A percentile compares a stretch with the other conserved stretches of the same genome.
phyloP scores from a whole-genome alignment of 345 rosid genomes.

The Diplotaxis tenuifolia region DNA sequence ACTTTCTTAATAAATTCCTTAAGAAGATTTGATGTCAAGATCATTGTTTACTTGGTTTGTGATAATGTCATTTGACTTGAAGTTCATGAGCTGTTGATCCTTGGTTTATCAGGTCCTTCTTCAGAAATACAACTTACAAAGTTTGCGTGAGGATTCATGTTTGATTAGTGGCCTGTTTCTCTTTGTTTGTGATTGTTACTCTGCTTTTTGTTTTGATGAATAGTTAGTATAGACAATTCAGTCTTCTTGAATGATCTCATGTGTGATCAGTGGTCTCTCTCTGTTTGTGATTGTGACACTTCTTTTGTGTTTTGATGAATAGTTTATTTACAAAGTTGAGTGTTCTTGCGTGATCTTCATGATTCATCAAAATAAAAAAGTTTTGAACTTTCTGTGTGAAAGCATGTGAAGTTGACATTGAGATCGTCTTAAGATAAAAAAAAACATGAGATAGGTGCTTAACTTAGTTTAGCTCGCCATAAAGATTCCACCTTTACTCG shows the following conservation, averaged over 20 bases:
- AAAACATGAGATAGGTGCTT: background rate
- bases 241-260: background rate
- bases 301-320: conserved; percentile 6
- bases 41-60: too few relatives aligned
- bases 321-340: background rate
- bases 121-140: too few relatives aligned
- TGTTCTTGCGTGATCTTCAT: background rate
- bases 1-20: too few relatives aligned
- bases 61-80: too few relatives aligned
- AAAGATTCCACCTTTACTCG: background rate
- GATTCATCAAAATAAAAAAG: background rate
- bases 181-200: background rate
- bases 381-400: background rate
- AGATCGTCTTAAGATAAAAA: background rate
- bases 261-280: background rate
- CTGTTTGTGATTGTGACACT: conserved; percentile 2
- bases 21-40: too few relatives aligned
- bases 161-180: background rate
- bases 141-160: background rate
- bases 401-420: background rate
- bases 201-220: too few relatives aligned
- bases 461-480: background rate
- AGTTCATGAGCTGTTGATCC: background rate
- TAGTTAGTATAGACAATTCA: background rate
- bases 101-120: background rate